Base-by-base conservation (phyloP, 1,284 basidiomycete genomes). In the Phellinidium pouzarii region DNA sequence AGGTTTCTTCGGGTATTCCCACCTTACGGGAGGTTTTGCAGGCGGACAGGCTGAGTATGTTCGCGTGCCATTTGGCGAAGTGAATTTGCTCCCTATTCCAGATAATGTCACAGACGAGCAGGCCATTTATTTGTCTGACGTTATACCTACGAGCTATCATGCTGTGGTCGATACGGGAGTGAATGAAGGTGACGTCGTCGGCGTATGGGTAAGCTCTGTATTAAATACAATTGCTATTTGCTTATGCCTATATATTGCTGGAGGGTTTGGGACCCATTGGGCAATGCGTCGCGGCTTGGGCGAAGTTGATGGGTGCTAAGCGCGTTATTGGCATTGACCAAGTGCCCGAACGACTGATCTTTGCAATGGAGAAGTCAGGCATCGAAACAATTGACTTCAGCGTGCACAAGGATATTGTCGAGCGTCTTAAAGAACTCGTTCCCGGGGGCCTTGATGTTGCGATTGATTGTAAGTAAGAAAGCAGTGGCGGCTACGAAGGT, bases 101-200 rank as follows among this genome's bases (percentile, higher is more conserved):
- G 77, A 82, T 51, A 69, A 72, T 7, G 70, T 90, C 4, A 60
- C 78, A 1, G 84, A 87, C 66, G 80, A 87, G 67, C 70, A 78
- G 59, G 82, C 71, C 0, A 58, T 87, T 3, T 83, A 79, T 63
- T 71, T 90, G 6, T 84, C 81, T 4, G 86, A 89, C 59, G 77
- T 89, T n/a, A 68, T 87, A 3, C 77, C 79, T 4, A 87, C 84
- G 1, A 79, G 79, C n/a, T 90, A 87, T 62, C 87, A 89, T 64
- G 71, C 72, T 37, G 82, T 88, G 6, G 76, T 80, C 26, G 84
- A 87, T 60, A 82, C 82, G 1, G 82, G 78, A 5, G 80, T 89
- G 29, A 68, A 80, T 43, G 65, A 80, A 56, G 84, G 82, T 5
- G 80, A 87, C 57, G 71, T 77, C 4, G 84, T 87, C 42, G 83